Conservation (phyloP, 257 asterid genomes). For the Misopates orontium region DNA sequence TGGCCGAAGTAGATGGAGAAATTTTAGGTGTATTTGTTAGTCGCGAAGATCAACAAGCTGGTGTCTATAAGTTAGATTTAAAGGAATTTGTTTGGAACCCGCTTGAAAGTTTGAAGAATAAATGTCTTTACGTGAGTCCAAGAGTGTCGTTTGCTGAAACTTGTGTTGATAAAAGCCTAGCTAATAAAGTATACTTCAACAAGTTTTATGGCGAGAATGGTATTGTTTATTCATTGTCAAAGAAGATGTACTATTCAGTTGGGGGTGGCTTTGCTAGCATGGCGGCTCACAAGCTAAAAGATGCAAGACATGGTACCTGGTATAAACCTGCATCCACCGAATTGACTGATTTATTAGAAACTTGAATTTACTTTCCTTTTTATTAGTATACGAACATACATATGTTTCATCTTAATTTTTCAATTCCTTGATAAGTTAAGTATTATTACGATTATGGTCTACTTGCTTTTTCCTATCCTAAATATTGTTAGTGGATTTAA, state of each 20-base stretch:
- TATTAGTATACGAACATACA: too few relatives aligned
- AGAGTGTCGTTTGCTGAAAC: constrained; percentile 15
- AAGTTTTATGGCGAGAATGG: constrained; percentile 16
- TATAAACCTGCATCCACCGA: neutral
- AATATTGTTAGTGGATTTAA: too few relatives aligned
- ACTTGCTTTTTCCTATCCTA: too few relatives aligned
- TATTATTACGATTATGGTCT: too few relatives aligned
- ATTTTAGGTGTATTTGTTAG: constrained; percentile 6
- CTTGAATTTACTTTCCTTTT: too few relatives aligned
- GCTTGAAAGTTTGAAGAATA: constrained; percentile 19
- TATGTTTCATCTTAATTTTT: too few relatives aligned
- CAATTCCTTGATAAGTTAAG: too few relatives aligned
- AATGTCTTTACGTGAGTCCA: constrained; percentile 10
- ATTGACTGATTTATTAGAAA: too few relatives aligned
- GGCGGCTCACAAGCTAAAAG: neutral
- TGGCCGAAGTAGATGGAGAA: constrained; percentile 9
- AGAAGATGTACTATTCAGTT: constrained; percentile 4
- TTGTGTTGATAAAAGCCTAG: neutral
- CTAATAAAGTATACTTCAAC: constrained; percentile 24
- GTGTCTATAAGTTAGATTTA: neutral
- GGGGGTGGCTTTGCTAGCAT: constrained; percentile 9
- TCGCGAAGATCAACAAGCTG: neutral
- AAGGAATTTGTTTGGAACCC: constrained; percentile 3
- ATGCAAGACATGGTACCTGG: neutral
- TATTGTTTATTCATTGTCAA: constrained; percentile 11